phyloP scores from a whole-genome alignment of 2,329 filamentous ascomycete species.

The Scedosporium minutisporum region DNA sequence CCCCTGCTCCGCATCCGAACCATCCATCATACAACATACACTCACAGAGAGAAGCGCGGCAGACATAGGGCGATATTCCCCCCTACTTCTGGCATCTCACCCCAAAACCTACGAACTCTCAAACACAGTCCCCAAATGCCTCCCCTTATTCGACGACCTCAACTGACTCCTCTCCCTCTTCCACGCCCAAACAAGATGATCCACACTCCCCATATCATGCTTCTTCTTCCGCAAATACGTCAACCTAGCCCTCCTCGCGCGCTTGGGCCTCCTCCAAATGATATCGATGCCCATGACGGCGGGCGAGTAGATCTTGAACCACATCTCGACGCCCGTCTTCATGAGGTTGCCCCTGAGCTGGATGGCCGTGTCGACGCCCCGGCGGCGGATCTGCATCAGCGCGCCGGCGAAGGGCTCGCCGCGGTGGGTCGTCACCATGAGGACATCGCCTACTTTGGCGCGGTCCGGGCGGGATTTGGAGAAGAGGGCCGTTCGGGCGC shows the following conservation, averaged over 20 bases:
- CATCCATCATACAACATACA: not conserved
- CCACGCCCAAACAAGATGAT: slow-evolving; percentile 58
- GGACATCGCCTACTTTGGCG: slow-evolving; percentile 77
- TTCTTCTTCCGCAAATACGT: slow-evolving; percentile 84
- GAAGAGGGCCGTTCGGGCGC: slow-evolving; percentile 75
- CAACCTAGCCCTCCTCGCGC: slow-evolving; percentile 75
- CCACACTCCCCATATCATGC: slow-evolving; percentile 80
- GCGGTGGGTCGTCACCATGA: slow-evolving; percentile 72
- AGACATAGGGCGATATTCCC: not conserved
- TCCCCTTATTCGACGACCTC: slow-evolving; percentile 9
- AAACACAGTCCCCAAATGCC: slow-evolving; percentile 11
- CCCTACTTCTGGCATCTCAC: not conserved
- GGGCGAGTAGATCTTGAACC: slow-evolving; percentile 90
- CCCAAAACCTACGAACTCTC: slow-evolving; percentile 6
- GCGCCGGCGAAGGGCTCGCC: slow-evolving; percentile 87
- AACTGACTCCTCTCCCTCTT: slow-evolving; percentile 34
- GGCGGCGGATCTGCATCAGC: slow-evolving; percentile 73
- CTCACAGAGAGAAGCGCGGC: no score
- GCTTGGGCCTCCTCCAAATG: slow-evolving; percentile 75
- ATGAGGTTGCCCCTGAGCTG: slow-evolving; percentile 79
- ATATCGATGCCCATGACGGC: slow-evolving; percentile 87
- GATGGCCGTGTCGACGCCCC: slow-evolving; percentile 83
- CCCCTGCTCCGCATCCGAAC: no score
- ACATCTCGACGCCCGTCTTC: slow-evolving; percentile 88
- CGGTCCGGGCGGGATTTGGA: slow-evolving; percentile 65